A percentile compares a stretch with the other conserved stretches of the same genome.
Conservation (phyloP, 2,329 filamentous ascomycete species). For the Diplocarpon mali region DNA sequence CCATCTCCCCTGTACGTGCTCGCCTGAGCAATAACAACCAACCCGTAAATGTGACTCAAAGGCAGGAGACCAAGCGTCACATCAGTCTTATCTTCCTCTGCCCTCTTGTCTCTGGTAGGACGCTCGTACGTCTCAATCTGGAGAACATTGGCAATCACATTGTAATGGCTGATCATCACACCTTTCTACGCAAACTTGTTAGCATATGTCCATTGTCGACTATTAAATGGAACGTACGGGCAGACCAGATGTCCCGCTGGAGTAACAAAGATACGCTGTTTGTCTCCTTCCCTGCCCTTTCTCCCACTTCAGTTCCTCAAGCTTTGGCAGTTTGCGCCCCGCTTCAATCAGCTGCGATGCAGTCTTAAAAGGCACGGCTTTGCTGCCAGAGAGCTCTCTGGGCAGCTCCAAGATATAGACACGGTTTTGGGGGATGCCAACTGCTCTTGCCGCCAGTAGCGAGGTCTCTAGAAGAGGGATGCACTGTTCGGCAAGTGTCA, state of each 20-base stretch:
- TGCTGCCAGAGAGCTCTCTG: constrained; percentile 37
- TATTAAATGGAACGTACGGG: constrained; percentile 44
- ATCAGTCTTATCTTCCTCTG: constrained; percentile 17
- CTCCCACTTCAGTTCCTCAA: constrained; percentile 47
- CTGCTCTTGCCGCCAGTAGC: constrained; percentile 54
- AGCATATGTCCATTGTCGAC: neutral
- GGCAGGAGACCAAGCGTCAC: constrained; percentile 61
- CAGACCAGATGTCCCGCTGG: constrained; percentile 32
- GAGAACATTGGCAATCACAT: constrained; percentile 65
- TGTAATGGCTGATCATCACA: constrained; percentile 75
- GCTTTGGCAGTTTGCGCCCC: constrained; percentile 41
- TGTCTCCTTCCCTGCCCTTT: constrained; percentile 56
- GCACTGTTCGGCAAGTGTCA: constrained; percentile 32
- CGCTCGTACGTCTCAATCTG: constrained; percentile 33
- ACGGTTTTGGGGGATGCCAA: constrained; percentile 56
- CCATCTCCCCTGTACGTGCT: constrained; percentile 62
- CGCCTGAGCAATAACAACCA: constrained; percentile 59
- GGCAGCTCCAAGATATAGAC: constrained; percentile 66
- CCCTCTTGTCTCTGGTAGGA: constrained; percentile 42
- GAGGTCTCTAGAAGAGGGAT: constrained; percentile 54
- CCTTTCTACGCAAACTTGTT: constrained; percentile 45
- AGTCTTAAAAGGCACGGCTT: constrained; percentile 49
- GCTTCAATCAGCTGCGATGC: constrained; percentile 60
- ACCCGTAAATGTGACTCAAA: constrained; percentile 75
- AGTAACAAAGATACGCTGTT: constrained; percentile 71